Evolutionary conservation across 106 monocot species (phyloP).

Genomic region (Platanthera zijinensis): DNA sequence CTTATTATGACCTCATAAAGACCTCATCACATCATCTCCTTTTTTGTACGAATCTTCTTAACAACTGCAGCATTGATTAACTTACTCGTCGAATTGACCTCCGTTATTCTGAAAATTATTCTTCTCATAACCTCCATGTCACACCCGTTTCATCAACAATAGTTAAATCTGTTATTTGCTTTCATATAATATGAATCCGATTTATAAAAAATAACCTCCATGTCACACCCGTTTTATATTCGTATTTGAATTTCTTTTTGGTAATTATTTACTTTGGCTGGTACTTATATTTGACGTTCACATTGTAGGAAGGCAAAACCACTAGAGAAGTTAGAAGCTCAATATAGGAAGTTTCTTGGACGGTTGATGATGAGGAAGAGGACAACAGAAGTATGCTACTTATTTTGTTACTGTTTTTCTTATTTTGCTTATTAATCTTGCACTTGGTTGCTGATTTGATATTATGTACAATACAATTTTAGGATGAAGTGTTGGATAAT

Average conservation of each 20-base stretch:
- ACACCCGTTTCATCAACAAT: not conserved
- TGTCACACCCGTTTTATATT: too few relatives aligned
- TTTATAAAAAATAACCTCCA: not conserved
- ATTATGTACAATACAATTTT: slow-evolving; percentile 4
- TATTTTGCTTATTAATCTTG: not conserved
- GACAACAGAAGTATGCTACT: slow-evolving; percentile 32
- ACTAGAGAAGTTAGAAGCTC: slow-evolving; percentile 57
- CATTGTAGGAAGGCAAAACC: slow-evolving; percentile 55
- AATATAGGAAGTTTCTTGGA: slow-evolving; percentile 56
- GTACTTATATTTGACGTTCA: not conserved
- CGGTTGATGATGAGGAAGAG: slow-evolving; percentile 39
- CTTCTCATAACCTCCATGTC: not conserved
- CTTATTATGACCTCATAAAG: too few relatives aligned
- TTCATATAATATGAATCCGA: not conserved
- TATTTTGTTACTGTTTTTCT: not conserved
- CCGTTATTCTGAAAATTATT: too few relatives aligned
- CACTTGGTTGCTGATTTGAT: not conserved
- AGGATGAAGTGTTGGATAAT: slow-evolving; percentile 40
- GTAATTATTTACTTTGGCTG: not conserved
- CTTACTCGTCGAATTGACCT: too few relatives aligned
- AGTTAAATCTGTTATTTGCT: not conserved
- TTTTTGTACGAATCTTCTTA: too few relatives aligned
- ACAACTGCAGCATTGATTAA: too few relatives aligned
- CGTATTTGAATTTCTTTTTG: not conserved
- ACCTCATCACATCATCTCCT: too few relatives aligned